Conservation (phyloP, 805 yeast genomes). For the Cyberlindnera misumaiensis region DNA sequence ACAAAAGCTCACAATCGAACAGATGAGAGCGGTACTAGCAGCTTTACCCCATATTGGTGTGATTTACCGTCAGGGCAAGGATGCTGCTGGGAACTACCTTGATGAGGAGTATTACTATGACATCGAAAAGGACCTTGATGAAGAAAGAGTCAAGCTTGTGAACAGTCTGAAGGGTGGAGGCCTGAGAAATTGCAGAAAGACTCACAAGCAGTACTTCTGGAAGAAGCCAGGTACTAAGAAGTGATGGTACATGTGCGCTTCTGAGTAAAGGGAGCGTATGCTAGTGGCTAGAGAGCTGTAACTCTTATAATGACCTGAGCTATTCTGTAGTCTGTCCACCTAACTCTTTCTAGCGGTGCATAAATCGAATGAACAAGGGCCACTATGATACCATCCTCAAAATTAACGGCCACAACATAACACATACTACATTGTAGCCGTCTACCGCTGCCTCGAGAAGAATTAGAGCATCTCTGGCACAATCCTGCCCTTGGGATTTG, state of each 20-base stretch:
- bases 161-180: constrained; percentile 75
- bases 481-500: too few species aligned
- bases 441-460: too few species aligned
- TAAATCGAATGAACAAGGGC: too few species aligned
- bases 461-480: too few species aligned
- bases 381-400: too few species aligned
- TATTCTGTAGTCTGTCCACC: too few species aligned
- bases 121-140: constrained; percentile 73
- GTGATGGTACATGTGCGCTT: neutral
- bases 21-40: constrained; percentile 37
- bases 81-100: constrained; percentile 91
- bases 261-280: too few species aligned
- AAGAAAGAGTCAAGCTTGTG: constrained; percentile 62
- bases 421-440: too few species aligned
- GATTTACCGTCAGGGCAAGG: constrained; percentile 84
- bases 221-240: constrained; percentile 30
- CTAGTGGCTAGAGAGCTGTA: too few species aligned
- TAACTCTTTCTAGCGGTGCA: too few species aligned
- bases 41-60: constrained; percentile 69
- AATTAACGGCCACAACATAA: too few species aligned
- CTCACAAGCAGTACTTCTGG: constrained; percentile 72
- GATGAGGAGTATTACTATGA: constrained; percentile 93
- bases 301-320: too few species aligned
- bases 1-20: constrained; percentile 36
- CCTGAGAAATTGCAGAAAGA: constrained; percentile 83